phyloP scores from a whole-genome alignment of 2,329 filamentous ascomycete species.

The Blastomyces parvus region DNA sequence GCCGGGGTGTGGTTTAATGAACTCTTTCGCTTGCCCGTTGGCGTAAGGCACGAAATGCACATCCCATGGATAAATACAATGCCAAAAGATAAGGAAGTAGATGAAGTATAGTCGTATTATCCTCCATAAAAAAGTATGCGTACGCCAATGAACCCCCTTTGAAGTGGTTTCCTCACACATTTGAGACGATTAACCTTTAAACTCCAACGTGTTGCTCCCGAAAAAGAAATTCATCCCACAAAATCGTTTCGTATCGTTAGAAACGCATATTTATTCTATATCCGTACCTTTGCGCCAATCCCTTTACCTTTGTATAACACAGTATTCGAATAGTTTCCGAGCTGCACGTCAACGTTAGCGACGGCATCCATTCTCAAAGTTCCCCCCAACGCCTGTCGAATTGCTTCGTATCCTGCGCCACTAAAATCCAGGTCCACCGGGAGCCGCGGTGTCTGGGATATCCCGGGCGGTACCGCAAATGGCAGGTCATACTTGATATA shows the following conservation, averaged over 20 bases:
- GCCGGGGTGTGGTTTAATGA: background rate
- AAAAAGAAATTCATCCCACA: constrained; percentile 5
- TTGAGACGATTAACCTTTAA: constrained; percentile 7
- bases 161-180: background rate
- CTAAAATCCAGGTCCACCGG: constrained; percentile 73
- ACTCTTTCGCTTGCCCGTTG: background rate
- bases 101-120: background rate
- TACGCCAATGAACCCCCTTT: background rate
- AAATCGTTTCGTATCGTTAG: background rate
- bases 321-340: constrained; percentile 65
- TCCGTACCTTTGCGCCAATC: constrained; percentile 55
- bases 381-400: constrained; percentile 71
- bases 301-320: constrained; percentile 62
- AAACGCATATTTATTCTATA: constrained; percentile 16
- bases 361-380: constrained; percentile 66
- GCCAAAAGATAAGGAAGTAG: background rate
- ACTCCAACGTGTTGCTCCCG: constrained; percentile 7
- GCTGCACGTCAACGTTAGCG: constrained; percentile 62
- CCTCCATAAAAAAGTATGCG: background rate
- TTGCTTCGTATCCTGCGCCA: constrained; percentile 71
- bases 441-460: constrained; percentile 61
- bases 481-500: constrained; percentile 64
- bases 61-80: background rate
- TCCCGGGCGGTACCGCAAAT: constrained; percentile 67
- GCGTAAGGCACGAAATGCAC: background rate